Conservation (phyloP, 2,329 filamentous ascomycete species). For the Phialophora tarda region DNA sequence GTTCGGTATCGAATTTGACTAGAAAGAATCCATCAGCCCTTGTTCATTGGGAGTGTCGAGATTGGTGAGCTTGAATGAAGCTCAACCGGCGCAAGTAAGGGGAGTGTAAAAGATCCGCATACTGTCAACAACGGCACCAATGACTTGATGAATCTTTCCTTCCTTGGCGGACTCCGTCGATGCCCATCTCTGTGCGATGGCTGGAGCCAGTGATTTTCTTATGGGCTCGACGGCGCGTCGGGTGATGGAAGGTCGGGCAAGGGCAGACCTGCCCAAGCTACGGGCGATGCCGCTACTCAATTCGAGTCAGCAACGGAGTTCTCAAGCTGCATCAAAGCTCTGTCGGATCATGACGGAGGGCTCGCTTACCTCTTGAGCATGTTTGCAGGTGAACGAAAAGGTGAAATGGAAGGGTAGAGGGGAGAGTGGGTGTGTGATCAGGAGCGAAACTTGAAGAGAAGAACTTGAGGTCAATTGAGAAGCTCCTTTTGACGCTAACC, state of each 20-base stretch:
- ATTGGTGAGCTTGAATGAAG: constrained; percentile 47
- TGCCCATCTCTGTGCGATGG: constrained; percentile 66
- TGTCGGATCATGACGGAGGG: constrained; percentile 26
- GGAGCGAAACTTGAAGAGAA: constrained; percentile 30
- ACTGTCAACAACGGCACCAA: constrained; percentile 99
- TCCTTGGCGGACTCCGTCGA: constrained; percentile 61
- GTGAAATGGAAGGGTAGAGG: constrained; percentile 32
- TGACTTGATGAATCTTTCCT: constrained; percentile 79
- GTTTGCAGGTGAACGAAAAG: constrained; percentile 47
- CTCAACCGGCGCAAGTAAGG: constrained; percentile 41
- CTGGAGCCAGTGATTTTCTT: constrained; percentile 63
- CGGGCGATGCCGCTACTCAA: constrained; percentile 66
- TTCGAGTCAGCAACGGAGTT: constrained; percentile 42
- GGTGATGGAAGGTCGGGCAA: constrained; percentile 62
- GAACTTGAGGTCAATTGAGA: constrained; percentile 17
- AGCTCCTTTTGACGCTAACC: not conserved
- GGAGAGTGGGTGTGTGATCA: constrained; percentile 34
- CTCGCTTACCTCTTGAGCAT: constrained; percentile 67
- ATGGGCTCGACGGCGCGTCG: constrained; percentile 63
- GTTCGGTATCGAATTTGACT: constrained; percentile 97
- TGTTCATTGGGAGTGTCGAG: constrained; percentile 35
- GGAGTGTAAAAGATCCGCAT: constrained; percentile 54
- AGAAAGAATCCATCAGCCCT: constrained; percentile 40
- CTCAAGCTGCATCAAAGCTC: constrained; percentile 44
- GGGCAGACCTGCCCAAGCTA: constrained; percentile 64